These are phyloP conservation scores for Barnettozyma hawaiiensis DNA, from an alignment of 1,139 yeast genomes.

Conservation along the genomic window DNA sequence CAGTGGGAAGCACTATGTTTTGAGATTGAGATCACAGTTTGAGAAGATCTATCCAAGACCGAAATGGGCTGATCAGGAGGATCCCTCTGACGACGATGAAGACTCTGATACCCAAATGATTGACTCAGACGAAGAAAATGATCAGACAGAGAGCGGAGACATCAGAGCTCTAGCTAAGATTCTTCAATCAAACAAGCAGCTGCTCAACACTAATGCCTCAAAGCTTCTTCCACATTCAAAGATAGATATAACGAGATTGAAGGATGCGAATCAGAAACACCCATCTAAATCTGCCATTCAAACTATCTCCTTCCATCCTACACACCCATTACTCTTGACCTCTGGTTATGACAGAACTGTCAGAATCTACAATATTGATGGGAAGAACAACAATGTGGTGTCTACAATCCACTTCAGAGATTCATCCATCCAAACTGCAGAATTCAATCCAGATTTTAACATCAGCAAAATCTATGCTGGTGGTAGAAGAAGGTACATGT, in stretches of 20 bases:
- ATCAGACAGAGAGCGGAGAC: conserved; percentile 39
- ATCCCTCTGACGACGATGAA: conserved; percentile 26
- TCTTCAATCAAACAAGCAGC: conserved; percentile 52
- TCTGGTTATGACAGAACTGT: conserved; percentile 92
- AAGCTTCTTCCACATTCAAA: conserved; percentile 65
- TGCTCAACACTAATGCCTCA: conserved; percentile 44
- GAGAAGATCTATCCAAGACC: conserved; percentile 88
- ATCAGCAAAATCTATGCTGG: conserved; percentile 65
- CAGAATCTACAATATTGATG: conserved; percentile 85
- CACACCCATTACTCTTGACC: conserved; percentile 76
- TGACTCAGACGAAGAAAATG: conserved; percentile 32
- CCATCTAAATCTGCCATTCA: conserved; percentile 77
- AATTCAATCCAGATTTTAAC: conserved; percentile 46
- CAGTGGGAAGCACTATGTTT: conserved; percentile 60
- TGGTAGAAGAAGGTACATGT: conserved; percentile 89
- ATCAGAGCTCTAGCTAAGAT: conserved; percentile 55
- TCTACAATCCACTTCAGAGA: conserved; percentile 75
- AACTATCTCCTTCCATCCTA: conserved; percentile 76
- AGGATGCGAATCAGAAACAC: conserved; percentile 76
- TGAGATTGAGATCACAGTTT: conserved; percentile 75
- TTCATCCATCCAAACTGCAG: conserved; percentile 75
- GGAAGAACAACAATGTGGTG: conserved; percentile 75
- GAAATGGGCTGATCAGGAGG: conserved; percentile 59
- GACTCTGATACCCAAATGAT: conserved; percentile 19
- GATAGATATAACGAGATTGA: conserved; percentile 70